Evolutionary conservation across 1,139 yeast genomes (phyloP).

Genomic region (Candida labiduridarum): DNA sequence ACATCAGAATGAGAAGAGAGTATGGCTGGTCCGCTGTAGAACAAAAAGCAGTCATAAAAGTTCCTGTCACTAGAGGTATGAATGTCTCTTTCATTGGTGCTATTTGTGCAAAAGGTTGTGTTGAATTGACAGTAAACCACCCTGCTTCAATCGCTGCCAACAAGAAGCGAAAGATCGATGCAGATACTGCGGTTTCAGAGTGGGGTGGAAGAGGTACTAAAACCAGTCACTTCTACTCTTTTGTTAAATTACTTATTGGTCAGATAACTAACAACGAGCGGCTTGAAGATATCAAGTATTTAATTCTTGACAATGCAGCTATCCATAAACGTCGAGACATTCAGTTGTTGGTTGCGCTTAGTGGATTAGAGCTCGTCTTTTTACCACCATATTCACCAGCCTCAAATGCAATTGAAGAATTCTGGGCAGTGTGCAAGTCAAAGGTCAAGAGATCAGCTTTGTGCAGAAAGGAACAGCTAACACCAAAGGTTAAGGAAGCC

Average conservation of each 20-base stretch:
- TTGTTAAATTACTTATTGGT: conserved; percentile 3
- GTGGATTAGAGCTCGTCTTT: conserved; percentile 9
- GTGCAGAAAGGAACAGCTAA: too few species aligned
- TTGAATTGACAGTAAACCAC: conserved; percentile 5
- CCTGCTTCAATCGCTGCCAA: neutral
- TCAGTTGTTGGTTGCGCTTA: conserved; percentile 7
- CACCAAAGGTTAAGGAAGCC: conserved; percentile 5
- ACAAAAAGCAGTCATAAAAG: too few species aligned
- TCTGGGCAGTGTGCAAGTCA: conserved; percentile 8
- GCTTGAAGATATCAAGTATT: conserved; percentile 2
- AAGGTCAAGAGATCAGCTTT: conserved; percentile 5
- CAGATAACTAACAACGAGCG: conserved; percentile 1
- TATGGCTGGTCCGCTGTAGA: too few species aligned
- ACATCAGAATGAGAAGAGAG: too few species aligned
- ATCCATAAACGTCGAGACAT: conserved; percentile 7
- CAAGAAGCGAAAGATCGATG: conserved; percentile 2
- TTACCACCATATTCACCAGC: conserved; percentile 9
- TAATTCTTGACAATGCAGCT: conserved; percentile 9
- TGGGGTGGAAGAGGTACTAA: conserved; percentile 2
- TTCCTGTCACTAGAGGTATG: conserved; percentile 7
- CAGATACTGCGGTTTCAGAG: neutral
- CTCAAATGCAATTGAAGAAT: conserved; percentile 10
- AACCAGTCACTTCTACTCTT: conserved; percentile 3
- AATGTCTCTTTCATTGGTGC: conserved; percentile 16
- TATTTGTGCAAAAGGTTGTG: conserved; percentile 10